Percentiles rank a stretch among this genome's conserved stretches.
These are phyloP conservation scores for Tricholoma flavovirens DNA, from an alignment of 768 basidiomycete species.

Conservation along the genomic window DNA sequence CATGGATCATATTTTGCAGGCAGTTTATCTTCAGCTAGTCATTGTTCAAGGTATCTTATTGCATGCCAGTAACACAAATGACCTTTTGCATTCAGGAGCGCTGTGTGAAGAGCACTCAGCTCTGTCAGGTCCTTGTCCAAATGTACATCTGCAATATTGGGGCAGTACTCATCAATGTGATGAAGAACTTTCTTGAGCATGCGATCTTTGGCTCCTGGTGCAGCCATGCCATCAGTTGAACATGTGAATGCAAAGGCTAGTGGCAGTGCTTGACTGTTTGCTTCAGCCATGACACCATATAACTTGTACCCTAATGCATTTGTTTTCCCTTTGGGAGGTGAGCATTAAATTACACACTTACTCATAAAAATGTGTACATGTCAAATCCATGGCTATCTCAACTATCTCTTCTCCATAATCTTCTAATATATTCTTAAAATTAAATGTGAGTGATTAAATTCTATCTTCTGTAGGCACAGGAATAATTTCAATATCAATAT, in stretches of 20 bases:
- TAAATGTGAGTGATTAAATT: conserved; percentile 3
- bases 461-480: neutral
- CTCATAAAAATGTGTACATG: neutral
- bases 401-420: too few relatives aligned
- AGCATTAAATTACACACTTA: too few relatives aligned
- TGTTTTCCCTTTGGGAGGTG: conserved; percentile 6
- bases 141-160: conserved; percentile 17
- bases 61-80: conserved; percentile 30
- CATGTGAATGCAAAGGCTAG: conserved; percentile 15
- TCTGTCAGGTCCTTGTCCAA: too few relatives aligned
- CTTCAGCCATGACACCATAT: neutral
- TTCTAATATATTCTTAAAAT: neutral
- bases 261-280: neutral
- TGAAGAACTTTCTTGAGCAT: conserved; percentile 17
- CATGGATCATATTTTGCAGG: conserved; percentile 14
- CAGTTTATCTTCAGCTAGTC: too few relatives aligned
- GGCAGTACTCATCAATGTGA: conserved; percentile 8
- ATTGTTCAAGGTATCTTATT: too few relatives aligned
- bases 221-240: conserved; percentile 12
- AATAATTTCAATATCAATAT: neutral
- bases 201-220: conserved; percentile 16
- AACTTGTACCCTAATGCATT: conserved; percentile 1
- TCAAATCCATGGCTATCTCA: too few relatives aligned
- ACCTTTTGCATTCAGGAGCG: conserved; percentile 19
- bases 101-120: too few relatives aligned